A percentile compares a stretch with the other conserved stretches of the same genome.
These are phyloP conservation scores for Serendipita indica DNA, from an alignment of 768 basidiomycete genomes.

Conservation along the genomic window DNA sequence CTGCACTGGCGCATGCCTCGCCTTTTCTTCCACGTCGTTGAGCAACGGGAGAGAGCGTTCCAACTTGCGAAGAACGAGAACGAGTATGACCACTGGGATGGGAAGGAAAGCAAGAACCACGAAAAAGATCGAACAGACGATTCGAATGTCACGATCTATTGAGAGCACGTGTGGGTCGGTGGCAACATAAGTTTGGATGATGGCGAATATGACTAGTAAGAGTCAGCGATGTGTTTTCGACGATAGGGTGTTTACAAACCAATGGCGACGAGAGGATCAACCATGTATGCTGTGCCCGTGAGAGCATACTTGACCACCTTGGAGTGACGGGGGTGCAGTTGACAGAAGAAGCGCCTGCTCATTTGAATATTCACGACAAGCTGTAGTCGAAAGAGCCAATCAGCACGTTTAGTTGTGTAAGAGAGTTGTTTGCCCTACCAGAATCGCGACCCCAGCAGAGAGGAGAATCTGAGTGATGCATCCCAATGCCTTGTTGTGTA, in stretches of 20 bases:
- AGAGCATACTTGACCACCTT: background rate
- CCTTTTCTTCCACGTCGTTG: background rate
- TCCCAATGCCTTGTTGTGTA: background rate
- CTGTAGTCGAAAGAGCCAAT: background rate
- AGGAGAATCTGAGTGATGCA: conserved; percentile 4
- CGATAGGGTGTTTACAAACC: background rate
- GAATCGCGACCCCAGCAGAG: conserved; percentile 2
- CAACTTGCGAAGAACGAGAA: background rate
- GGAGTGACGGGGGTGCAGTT: background rate
- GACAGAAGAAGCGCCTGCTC: background rate
- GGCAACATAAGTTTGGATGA: background rate
- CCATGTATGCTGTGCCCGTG: background rate
- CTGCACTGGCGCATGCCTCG: background rate
- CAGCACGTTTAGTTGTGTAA: background rate
- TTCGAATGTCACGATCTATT: background rate
- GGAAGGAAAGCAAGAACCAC: background rate
- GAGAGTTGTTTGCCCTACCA: background rate
- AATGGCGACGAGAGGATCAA: background rate
- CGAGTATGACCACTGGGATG: background rate
- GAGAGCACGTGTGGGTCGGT: background rate
- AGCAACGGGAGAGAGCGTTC: background rate
- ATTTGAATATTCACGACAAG: conserved; percentile 8
- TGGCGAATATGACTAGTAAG: background rate
- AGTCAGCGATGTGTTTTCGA: background rate
- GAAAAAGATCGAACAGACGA: background rate